phyloP scores from a whole-genome alignment of 148 eudicot species.

The Amaranthus palmeri region DNA sequence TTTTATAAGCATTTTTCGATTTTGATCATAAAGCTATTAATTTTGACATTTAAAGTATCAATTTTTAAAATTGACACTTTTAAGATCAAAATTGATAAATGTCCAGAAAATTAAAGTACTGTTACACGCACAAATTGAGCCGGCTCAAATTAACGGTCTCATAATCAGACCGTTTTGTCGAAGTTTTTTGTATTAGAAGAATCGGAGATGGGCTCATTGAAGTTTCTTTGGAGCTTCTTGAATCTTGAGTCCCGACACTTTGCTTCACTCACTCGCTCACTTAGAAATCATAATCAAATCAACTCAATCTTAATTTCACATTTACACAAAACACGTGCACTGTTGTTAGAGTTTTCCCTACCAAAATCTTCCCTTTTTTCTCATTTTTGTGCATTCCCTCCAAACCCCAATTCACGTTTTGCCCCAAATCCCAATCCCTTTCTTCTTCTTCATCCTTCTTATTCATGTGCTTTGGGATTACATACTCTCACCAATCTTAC shows the following conservation, averaged over 20 bases:
- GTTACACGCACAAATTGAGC: no score
- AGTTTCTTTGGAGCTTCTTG: background rate
- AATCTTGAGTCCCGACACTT: slow-evolving; percentile 2
- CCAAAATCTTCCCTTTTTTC: background rate
- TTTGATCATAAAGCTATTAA: no score
- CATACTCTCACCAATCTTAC: background rate
- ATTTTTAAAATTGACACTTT: no score
- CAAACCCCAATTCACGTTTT: background rate
- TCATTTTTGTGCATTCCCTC: background rate
- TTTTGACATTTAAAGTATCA: no score
- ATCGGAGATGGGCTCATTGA: no score
- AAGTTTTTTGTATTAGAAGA: no score
- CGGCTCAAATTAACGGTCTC: no score
- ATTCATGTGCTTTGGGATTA: background rate
- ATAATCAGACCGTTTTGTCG: no score
- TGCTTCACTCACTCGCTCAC: background rate
- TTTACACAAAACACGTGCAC: slow-evolving; percentile 6
- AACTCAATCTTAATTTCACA: background rate
- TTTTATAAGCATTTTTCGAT: no score
- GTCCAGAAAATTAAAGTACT: no score
- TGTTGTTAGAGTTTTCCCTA: background rate
- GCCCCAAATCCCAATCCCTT: slow-evolving; percentile 8
- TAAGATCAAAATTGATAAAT: no score
- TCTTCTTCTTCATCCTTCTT: background rate
- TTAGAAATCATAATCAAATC: background rate